Conservation (phyloP, 805 yeast genomes). For the Metschnikowia lunata region DNA sequence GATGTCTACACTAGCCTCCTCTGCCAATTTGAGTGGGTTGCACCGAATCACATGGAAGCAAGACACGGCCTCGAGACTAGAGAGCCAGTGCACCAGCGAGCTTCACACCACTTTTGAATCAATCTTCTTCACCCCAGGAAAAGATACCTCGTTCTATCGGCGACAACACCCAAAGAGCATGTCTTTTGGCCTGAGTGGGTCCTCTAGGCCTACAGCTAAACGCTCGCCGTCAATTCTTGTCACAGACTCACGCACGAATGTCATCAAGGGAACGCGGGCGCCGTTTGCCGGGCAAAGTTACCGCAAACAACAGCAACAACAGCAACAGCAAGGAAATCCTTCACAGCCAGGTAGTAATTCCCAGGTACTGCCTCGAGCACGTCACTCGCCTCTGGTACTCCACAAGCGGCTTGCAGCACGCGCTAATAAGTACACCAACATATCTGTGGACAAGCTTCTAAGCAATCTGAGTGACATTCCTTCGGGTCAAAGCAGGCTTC, state of each 20-base stretch:
- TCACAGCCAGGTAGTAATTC: constrained; percentile 3
- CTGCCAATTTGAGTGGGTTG: too few species aligned
- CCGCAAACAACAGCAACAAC: constrained; percentile 27
- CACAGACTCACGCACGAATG: constrained; percentile 72
- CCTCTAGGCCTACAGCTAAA: constrained; percentile 59
- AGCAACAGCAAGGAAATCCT: constrained; percentile 1
- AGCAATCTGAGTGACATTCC: constrained; percentile 85
- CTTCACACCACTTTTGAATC: too few species aligned
- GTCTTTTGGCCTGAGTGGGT: constrained; percentile 12
- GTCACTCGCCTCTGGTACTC: constrained; percentile 10
- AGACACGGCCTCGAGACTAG: too few species aligned
- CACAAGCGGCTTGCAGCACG: constrained; percentile 12
- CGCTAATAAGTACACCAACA: constrained; percentile 59
- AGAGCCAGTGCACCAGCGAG: too few species aligned
- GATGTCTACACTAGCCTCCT: too few species aligned
- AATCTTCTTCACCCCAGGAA: too few species aligned
- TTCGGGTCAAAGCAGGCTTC: constrained; percentile 58
- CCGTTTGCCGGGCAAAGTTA: constrained; percentile 72
- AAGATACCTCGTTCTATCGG: too few species aligned
- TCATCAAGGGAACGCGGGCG: constrained; percentile 52
- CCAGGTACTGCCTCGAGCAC: background rate
- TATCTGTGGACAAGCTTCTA: constrained; percentile 75
- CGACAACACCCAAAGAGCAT: constrained; percentile 1
- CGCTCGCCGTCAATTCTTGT: constrained; percentile 92
- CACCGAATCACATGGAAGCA: too few species aligned